A percentile compares a stretch with the other conserved stretches of the same genome.
Conservation (phyloP, 305 asterid species). For the Galium porrigens region DNA sequence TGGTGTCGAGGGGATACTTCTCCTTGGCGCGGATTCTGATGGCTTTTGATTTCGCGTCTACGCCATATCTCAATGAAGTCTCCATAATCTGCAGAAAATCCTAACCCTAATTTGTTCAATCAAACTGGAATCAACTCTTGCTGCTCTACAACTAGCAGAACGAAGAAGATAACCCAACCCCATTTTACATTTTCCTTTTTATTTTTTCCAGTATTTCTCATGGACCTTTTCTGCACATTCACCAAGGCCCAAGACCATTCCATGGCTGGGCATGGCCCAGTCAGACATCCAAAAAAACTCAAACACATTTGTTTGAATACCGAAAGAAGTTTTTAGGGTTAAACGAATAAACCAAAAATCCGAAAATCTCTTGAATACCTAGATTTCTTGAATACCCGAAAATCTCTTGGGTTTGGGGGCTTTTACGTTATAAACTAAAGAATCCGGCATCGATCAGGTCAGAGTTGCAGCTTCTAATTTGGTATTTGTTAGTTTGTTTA, state of each 20-base stretch:
- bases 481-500: too few relatives aligned
- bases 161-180: background rate
- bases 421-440: too few relatives aligned
- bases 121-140: background rate
- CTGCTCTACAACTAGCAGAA: background rate
- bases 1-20: slow-evolving; percentile 39
- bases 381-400: too few relatives aligned
- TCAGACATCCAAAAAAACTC: background rate
- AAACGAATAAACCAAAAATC: too few relatives aligned
- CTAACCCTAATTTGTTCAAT: background rate
- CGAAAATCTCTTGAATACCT: too few relatives aligned
- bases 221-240: background rate
- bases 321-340: too few relatives aligned
- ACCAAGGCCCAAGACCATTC: background rate
- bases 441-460: too few relatives aligned
- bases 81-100: slow-evolving; percentile 28
- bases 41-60: slow-evolving; percentile 63
- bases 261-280: background rate
- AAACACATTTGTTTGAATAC: too few relatives aligned
- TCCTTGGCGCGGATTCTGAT: slow-evolving; percentile 73
- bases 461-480: too few relatives aligned
- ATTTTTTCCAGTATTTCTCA: background rate
- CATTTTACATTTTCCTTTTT: background rate
- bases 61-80: slow-evolving; percentile 62
- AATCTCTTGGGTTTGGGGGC: too few relatives aligned